Percentiles rank a stretch among this genome's conserved stretches.
Conservation (phyloP, 2,329 filamentous ascomycete species). For the Sarocladiaceae sp. region DNA sequence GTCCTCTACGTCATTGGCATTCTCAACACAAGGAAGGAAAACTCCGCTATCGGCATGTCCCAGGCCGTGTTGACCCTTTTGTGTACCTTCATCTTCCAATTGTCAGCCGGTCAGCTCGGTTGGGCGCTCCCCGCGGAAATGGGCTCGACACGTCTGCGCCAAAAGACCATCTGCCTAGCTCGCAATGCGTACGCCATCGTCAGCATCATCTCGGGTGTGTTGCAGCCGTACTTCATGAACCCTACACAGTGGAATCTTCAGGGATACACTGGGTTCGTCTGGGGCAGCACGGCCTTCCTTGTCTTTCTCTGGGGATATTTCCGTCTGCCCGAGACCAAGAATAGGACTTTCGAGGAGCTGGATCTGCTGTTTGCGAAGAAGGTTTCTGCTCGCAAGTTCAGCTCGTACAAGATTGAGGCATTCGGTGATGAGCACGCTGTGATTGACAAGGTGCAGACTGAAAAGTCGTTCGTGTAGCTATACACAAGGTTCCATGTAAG, state of each 20-base stretch:
- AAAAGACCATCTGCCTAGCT: constrained; percentile 18
- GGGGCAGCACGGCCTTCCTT: constrained; percentile 12
- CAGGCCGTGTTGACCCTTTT: constrained; percentile 31
- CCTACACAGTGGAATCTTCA: constrained; percentile 31
- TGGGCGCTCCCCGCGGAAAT: constrained; percentile 24
- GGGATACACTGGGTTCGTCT: constrained; percentile 25
- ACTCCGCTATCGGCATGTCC: constrained; percentile 15
- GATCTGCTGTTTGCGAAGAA: constrained; percentile 18
- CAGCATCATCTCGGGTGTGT: constrained; percentile 16
- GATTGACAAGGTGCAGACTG: constrained; percentile 2
- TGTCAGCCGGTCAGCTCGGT: constrained; percentile 32
- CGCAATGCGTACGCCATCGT: constrained; percentile 16
- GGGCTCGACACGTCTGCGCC: constrained; percentile 21
- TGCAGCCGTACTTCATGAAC: constrained; percentile 32
- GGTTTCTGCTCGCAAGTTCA: constrained; percentile 14
- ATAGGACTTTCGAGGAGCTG: constrained; percentile 19
- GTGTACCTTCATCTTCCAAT: constrained; percentile 28
- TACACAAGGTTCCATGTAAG: neutral
- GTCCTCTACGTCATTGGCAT: constrained; percentile 36
- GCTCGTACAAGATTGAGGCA: neutral
- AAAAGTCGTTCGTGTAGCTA: neutral
- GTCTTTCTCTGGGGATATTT: constrained; percentile 19
- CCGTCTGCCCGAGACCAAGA: constrained; percentile 19
- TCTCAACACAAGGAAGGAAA: constrained; percentile 29
- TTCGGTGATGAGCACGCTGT: constrained; percentile 1